Evolutionary conservation across 371 early-diverging fungal species (phyloP).

Genomic region (Parasitella parasitica): DNA sequence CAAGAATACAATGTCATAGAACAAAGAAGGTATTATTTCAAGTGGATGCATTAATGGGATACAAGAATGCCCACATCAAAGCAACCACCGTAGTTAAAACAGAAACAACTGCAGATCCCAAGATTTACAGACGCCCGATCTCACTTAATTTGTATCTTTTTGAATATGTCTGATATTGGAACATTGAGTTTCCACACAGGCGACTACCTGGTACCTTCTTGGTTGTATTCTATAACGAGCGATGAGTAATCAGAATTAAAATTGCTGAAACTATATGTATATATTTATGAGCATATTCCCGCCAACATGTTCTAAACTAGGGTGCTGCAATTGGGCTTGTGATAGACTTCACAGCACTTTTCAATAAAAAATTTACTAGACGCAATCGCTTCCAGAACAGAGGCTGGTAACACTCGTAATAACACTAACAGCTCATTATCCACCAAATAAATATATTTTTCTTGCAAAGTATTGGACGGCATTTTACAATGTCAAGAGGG

Average conservation of each 20-base stretch:
- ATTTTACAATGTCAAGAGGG: not conserved
- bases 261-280: conserved; percentile 3
- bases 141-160: conserved; percentile 23
- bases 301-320: too few relatives aligned
- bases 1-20: conserved; percentile 17
- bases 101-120: conserved; percentile 21
- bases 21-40: too few relatives aligned
- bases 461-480: too few relatives aligned
- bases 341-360: conserved; percentile 6
- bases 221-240: conserved; percentile 33
- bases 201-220: conserved; percentile 30
- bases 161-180: conserved; percentile 36
- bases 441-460: too few relatives aligned
- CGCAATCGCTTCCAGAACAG: conserved; percentile 13
- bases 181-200: conserved; percentile 15
- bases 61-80: conserved; percentile 15
- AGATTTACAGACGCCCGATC: conserved; percentile 21
- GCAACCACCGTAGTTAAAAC: conserved; percentile 31
- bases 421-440: not conserved
- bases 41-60: conserved; percentile 34
- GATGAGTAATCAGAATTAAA: too few relatives aligned
- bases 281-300: too few relatives aligned
- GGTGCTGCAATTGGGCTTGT: too few relatives aligned
- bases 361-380: conserved; percentile 27
- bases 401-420: not conserved